Percentiles rank a stretch among this genome's conserved stretches.
These are phyloP conservation scores for Hamigera avellanea DNA, from an alignment of 495 filamentous ascomycete species.

Conservation along the genomic window DNA sequence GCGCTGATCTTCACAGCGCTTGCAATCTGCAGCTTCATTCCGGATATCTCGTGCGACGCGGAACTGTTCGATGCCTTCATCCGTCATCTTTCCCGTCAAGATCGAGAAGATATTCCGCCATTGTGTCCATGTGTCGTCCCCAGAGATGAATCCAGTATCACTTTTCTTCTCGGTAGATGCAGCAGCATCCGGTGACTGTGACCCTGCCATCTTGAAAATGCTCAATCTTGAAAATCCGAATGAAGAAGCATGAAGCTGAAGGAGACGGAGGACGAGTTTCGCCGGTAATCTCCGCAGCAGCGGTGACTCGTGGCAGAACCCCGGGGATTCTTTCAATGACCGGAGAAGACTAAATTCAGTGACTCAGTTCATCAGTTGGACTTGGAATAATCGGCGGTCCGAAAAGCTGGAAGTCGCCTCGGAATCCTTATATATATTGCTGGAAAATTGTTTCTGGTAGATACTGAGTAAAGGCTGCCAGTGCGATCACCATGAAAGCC, in stretches of 20 bases:
- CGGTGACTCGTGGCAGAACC: constrained; percentile 24
- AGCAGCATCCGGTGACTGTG: constrained; percentile 13
- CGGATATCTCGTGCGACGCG: constrained; percentile 53
- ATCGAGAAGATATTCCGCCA: constrained; percentile 76
- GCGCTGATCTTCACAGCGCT: constrained; percentile 62
- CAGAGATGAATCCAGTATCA: constrained; percentile 30
- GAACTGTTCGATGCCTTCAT: constrained; percentile 57
- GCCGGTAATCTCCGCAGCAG: constrained; percentile 23
- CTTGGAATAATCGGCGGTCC: no score
- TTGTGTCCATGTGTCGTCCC: constrained; percentile 53
- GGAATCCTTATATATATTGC: no score
- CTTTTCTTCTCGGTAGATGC: constrained; percentile 11
- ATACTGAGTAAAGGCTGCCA: no score
- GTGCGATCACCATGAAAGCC: constrained; percentile 11
- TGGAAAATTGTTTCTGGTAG: no score
- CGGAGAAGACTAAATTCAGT: background rate
- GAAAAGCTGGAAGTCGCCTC: no score
- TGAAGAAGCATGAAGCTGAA: no score
- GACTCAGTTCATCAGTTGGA: no score
- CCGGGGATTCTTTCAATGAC: background rate
- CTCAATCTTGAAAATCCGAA: no score
- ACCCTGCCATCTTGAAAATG: constrained; percentile 23
- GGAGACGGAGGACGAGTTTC: no score
- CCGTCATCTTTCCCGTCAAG: constrained; percentile 56
- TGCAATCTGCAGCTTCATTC: constrained; percentile 61